Percentiles rank a stretch among this genome's conserved stretches.
Conservation (phyloP, 1,284 basidiomycete genomes). For the Fomitopsis betulina region DNA sequence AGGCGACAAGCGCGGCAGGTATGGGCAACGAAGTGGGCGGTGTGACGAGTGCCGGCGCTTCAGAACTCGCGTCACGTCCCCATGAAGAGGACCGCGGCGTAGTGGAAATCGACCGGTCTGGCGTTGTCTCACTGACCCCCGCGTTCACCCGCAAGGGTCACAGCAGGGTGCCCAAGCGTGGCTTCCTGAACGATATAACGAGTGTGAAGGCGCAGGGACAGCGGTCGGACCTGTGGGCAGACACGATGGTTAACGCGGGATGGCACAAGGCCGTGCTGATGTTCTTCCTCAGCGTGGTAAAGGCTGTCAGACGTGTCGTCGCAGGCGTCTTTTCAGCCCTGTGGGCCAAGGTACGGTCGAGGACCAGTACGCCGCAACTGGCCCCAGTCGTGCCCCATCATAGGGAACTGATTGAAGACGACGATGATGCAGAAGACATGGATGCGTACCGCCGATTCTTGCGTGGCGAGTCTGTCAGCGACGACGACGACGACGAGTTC, state of each 20-base stretch:
- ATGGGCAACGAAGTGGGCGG: conserved; percentile 69
- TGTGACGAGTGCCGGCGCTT: conserved; percentile 34
- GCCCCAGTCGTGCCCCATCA: not conserved
- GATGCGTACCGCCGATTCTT: conserved; percentile 55
- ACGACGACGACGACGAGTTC: conserved; percentile 56
- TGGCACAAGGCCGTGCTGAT: conserved; percentile 44
- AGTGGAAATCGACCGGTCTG: conserved; percentile 41
- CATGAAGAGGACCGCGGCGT: conserved; percentile 22
- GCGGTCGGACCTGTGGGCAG: conserved; percentile 36
- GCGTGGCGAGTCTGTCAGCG: conserved; percentile 58
- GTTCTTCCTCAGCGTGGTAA: conserved; percentile 32
- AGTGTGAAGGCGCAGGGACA: conserved; percentile 29
- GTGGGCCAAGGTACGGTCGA: conserved; percentile 7
- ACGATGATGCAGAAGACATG: conserved; percentile 19
- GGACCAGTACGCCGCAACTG: not conserved
- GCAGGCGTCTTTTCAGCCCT: conserved; percentile 22
- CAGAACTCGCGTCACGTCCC: conserved; percentile 15
- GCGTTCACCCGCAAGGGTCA: conserved; percentile 20
- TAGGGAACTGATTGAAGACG: not conserved
- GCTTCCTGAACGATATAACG: conserved; percentile 35
- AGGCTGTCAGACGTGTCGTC: conserved; percentile 35
- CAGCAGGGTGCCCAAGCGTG: conserved; percentile 20
- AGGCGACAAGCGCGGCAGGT: conserved; percentile 65
- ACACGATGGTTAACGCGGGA: conserved; percentile 28
- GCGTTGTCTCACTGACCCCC: conserved; percentile 33